Evolutionary conservation across 805 yeast genomes (phyloP).

Genomic region (Metschnikowia kofuensis): DNA sequence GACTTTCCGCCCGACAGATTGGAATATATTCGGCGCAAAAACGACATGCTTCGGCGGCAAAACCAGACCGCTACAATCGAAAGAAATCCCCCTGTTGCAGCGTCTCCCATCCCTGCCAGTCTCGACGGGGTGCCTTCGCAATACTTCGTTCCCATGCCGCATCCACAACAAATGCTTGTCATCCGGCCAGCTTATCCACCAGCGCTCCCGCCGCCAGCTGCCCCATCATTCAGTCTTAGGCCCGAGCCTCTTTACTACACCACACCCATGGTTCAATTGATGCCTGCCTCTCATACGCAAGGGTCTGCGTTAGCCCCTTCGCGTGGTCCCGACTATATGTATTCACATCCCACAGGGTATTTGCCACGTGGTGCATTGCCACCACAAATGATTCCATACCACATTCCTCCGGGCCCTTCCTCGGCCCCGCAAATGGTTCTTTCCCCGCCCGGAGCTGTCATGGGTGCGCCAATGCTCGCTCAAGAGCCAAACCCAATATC

Average conservation of each 20-base stretch:
- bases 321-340: not conserved
- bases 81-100: not conserved
- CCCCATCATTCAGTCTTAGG: not conserved
- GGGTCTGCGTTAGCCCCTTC: not conserved
- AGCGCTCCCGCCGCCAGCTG: not conserved
- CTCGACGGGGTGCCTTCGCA: not conserved
- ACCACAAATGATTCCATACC: not conserved
- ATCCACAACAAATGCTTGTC: not conserved
- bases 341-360: not conserved
- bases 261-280: not conserved
- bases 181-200: not conserved
- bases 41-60: constrained; percentile 19
- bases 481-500: not conserved
- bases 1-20: constrained; percentile 39
- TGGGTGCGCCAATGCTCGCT: not conserved
- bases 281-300: not conserved
- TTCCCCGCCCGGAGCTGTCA: not conserved
- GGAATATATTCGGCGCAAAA: constrained; percentile 33
- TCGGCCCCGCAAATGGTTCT: not conserved
- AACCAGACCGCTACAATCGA: not conserved
- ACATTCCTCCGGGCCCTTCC: not conserved
- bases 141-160: not conserved
- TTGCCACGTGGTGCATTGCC: not conserved
- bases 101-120: not conserved
- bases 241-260: not conserved